These are phyloP conservation scores for Lachancea sp. DNA, from an alignment of 805 yeast genomes.

Conservation along the genomic window DNA sequence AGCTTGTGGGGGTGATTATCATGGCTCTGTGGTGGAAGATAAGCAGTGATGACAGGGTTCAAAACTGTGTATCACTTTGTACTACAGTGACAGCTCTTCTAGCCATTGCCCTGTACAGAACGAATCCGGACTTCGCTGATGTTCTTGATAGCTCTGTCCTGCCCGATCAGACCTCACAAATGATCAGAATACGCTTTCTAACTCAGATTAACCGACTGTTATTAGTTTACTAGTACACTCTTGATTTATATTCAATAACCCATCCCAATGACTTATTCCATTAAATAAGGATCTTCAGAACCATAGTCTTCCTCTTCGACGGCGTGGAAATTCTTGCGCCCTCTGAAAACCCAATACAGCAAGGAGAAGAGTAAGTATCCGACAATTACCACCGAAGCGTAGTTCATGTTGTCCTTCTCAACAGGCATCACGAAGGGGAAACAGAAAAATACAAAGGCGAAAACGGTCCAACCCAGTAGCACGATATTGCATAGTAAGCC, in stretches of 20 bases:
- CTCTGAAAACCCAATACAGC: conserved; percentile 47
- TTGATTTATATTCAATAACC: neutral
- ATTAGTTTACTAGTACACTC: neutral
- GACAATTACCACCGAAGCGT: conserved; percentile 50
- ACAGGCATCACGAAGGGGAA: conserved; percentile 64
- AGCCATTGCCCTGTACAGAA: neutral
- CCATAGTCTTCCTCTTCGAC: conserved; percentile 22
- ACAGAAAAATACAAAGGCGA: conserved; percentile 54
- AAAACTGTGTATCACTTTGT: neutral
- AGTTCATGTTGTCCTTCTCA: conserved; percentile 56
- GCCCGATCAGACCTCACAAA: too few species aligned
- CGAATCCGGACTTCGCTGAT: too few species aligned
- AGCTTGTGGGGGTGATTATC: too few species aligned
- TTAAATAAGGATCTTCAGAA: neutral
- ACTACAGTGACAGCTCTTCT: neutral
- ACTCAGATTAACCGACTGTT: too few species aligned
- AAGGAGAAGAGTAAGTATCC: conserved; percentile 41
- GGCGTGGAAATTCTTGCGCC: conserved; percentile 30
- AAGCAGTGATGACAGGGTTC: neutral
- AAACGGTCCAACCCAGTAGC: conserved; percentile 49
- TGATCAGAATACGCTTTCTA: too few species aligned
- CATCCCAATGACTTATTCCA: neutral
- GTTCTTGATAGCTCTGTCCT: too few species aligned
- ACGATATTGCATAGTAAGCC: conserved; percentile 49
- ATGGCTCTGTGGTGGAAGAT: too few species aligned